Base-by-base conservation (phyloP, 169 alveolate species). In the Plasmodium fragile region DNA sequence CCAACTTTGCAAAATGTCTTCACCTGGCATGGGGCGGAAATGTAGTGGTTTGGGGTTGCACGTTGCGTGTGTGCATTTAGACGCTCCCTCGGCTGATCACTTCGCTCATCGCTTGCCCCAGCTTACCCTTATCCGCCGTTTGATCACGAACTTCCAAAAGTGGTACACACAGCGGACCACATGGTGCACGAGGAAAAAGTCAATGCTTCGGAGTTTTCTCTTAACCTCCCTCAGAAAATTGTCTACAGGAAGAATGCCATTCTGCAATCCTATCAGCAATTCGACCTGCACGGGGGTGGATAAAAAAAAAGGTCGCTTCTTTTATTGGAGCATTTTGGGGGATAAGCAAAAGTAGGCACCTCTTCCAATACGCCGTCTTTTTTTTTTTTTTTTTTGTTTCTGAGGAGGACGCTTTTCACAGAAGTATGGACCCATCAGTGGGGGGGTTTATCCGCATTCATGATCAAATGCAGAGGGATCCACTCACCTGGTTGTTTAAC, bases 1-100 rank as follows among this genome's bases (percentile, higher is more conserved):
- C 93, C 93, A 43, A 87, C 32, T 87, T 87, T 87, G 45, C 93
- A 87, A 87, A 87, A 55, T 49, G 80, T 87, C 45, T 87, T 87
- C 84, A 78, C 81, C 93, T 87, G 81, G 30, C 18, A 53, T 25
- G 13, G 80, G 71, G 16, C 18, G 73, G 53, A 43, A n/a, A 43
- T 41, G 25, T 25, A 18, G 75, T 70, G 34, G 25, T 49, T 49
- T 49, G 16, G 59, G 59, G 59, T 49, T 16, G 22, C 59, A 16
- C 16, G 59, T 49, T 45, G 49, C n/a, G 0, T 11, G n/a, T 8
- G 75, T 25, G 4, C 75, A 83, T 16, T 59, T 22, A 30, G 34
- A 36, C 28, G 32, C 36, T 82, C 16, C 7, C 55, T 59, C 65
- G 45, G 22, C 71, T 36, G 11, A 18, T 34, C 25, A 32, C 7